Conservation (phyloP, 805 yeast species). For the Lachancea sp. region DNA sequence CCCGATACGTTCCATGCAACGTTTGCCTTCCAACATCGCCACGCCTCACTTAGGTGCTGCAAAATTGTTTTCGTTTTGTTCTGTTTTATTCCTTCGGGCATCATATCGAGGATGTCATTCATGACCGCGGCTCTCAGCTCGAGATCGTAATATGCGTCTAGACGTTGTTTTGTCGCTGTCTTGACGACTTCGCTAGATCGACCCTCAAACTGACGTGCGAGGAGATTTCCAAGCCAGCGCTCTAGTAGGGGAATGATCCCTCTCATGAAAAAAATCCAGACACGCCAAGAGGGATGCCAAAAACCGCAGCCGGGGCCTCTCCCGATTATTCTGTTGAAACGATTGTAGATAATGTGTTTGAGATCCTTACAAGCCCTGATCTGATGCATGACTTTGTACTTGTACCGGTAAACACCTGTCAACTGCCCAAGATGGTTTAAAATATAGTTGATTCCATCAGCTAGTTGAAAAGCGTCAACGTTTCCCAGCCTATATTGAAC, state of each 20-base stretch:
- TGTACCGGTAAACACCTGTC: slow-evolving; percentile 94
- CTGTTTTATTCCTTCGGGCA: slow-evolving; percentile 88
- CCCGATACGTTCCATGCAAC: slow-evolving; percentile 98
- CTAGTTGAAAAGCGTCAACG: slow-evolving; percentile 86
- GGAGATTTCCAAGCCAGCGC: slow-evolving; percentile 87
- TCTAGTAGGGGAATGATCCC: slow-evolving; percentile 90
- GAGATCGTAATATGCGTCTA: slow-evolving; percentile 89
- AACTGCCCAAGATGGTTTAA: slow-evolving; percentile 91
- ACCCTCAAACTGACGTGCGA: slow-evolving; percentile 94
- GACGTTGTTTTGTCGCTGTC: slow-evolving; percentile 90
- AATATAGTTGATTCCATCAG: slow-evolving; percentile 89
- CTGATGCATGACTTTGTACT: slow-evolving; percentile 97
- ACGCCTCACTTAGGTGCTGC: slow-evolving; percentile 94
- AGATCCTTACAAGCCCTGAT: slow-evolving; percentile 92
- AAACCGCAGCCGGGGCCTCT: slow-evolving; percentile 99
- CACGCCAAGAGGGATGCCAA: slow-evolving; percentile 99
- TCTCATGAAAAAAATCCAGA: slow-evolving; percentile 87
- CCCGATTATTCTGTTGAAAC: slow-evolving; percentile 80
- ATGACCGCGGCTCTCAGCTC: slow-evolving; percentile 90
- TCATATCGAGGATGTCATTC: slow-evolving; percentile 95
- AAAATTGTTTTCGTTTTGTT: slow-evolving; percentile 79
- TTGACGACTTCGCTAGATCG: slow-evolving; percentile 89
- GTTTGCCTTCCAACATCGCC: slow-evolving; percentile 99
- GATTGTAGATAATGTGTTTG: slow-evolving; percentile 82
- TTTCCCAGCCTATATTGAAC: slow-evolving; percentile 86